Conservation (phyloP, 257 asterid species). For the Eucommia ulmoides region DNA sequence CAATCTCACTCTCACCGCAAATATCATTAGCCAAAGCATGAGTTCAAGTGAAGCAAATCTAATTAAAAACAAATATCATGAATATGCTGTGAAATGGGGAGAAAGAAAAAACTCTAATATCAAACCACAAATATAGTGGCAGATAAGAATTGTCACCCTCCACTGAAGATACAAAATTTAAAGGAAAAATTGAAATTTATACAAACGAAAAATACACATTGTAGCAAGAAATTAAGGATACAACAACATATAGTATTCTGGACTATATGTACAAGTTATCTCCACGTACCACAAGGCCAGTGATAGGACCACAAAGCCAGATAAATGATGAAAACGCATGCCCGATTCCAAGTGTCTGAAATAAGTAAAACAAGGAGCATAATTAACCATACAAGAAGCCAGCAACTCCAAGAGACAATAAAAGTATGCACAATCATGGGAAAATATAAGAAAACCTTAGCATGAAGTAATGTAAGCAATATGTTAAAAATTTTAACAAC, state of each 20-base stretch:
- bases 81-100: no score
- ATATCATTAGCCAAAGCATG: no score
- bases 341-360: constrained; percentile 97
- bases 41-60: no score
- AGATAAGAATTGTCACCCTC: no score
- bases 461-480: neutral
- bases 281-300: constrained; percentile 98
- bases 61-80: no score
- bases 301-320: constrained; percentile 99
- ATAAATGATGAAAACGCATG: constrained; percentile 96
- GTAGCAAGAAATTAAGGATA: neutral
- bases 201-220: no score
- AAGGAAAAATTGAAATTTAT: no score
- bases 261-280: constrained; percentile 4
- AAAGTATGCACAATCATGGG: neutral
- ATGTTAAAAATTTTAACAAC: neutral
- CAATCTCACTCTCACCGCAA: no score
- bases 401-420: constrained; percentile 5
- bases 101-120: no score
- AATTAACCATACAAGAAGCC: constrained; percentile 11
- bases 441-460: neutral
- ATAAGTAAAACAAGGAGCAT: constrained; percentile 9
- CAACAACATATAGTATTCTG: neutral
- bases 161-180: no score
- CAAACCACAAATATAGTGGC: no score